Conservation (phyloP, 495 filamentous ascomycete genomes). For the Elasticomyces elasticus region DNA sequence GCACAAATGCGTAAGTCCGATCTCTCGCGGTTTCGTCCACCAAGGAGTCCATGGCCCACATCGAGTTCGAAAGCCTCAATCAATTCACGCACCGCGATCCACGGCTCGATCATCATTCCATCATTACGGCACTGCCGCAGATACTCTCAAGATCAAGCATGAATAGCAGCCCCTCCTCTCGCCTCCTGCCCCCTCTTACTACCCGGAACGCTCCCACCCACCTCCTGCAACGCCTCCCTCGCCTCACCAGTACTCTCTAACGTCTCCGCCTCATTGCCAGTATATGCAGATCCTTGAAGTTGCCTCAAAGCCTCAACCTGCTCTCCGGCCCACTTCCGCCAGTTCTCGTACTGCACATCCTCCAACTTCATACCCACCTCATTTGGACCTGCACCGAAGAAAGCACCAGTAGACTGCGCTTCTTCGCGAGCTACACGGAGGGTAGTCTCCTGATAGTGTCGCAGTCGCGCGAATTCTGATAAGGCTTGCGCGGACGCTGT, state of each 20-base stretch:
- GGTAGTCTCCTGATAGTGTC: slow-evolving; percentile 74
- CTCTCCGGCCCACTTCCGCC: slow-evolving; percentile 68
- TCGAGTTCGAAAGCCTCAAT: no score
- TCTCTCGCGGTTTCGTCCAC: no score
- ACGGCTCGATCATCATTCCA: neutral
- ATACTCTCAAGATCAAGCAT: no score
- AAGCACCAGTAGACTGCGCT: slow-evolving; percentile 71
- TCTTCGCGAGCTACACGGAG: slow-evolving; percentile 80
- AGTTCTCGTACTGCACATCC: slow-evolving; percentile 61
- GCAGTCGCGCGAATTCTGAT: slow-evolving; percentile 78
- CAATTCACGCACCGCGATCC: neutral
- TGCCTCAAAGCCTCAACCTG: slow-evolving; percentile 40
- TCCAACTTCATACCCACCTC: slow-evolving; percentile 78
- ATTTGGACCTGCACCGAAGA: slow-evolving; percentile 64
- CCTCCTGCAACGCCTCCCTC: slow-evolving; percentile 11
- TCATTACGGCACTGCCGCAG: no score
- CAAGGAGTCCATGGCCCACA: no score
- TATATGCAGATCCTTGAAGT: slow-evolving; percentile 38
- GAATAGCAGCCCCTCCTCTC: slow-evolving; percentile 21
- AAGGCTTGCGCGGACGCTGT: slow-evolving; percentile 81
- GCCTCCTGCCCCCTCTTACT: slow-evolving; percentile 23
- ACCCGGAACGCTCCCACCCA: slow-evolving; percentile 13
- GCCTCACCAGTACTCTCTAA: neutral
- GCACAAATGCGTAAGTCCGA: no score
- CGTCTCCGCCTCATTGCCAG: slow-evolving; percentile 34